Base-by-base conservation (phyloP, 2,329 filamentous ascomycete species). In the Cytospora paraplurivora region DNA sequence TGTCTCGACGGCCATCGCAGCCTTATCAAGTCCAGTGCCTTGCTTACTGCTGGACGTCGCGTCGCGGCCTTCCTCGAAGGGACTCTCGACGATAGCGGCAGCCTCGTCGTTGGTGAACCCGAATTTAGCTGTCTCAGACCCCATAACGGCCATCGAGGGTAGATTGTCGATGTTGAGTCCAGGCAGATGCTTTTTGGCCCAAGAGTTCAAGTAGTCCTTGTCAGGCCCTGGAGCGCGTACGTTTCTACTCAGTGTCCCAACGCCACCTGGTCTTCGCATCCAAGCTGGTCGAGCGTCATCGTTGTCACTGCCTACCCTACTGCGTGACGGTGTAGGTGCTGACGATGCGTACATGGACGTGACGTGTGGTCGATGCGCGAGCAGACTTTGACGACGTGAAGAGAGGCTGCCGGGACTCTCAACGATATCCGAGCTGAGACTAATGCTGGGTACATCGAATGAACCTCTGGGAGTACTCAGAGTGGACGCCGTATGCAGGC, bases 1-100 rank as follows among this genome's bases (percentile, higher is more conserved):
- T 1, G 88, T 90, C 76, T 98, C 95, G 35, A 98, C 88, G 2
- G 90, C 89, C 7, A 92, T 90, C 1, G 93, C 93, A 11, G 96
- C 88, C 67, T 93, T 91, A 71, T 97, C 93, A 3, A 98, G 79
- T 1, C 83, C 80, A 3, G 76, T 81, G 15, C 82, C 81, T 54
- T 82, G 80, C 56, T 78, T 76, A n/a, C 77, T 75, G 6, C 76
- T 69, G 12, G 80, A 71, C 44, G 73, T 62, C 19, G 76, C 69
- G 63, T 82, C 76, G 51, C 79, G 74, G 19, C 81, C 79, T 63
- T 83, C 76, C 68, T 82, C 78, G 69, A 81, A 78, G 27, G 82
- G 76, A 68, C 79, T 80, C 69, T 86, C 83, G 1, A 82, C 83
- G 52, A 86, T 80, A 2, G 73, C 76, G 1, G 74, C 69, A 8